These are phyloP conservation scores for Xerocomellus intermedius DNA, from an alignment of 768 basidiomycete species.

Conservation along the genomic window DNA sequence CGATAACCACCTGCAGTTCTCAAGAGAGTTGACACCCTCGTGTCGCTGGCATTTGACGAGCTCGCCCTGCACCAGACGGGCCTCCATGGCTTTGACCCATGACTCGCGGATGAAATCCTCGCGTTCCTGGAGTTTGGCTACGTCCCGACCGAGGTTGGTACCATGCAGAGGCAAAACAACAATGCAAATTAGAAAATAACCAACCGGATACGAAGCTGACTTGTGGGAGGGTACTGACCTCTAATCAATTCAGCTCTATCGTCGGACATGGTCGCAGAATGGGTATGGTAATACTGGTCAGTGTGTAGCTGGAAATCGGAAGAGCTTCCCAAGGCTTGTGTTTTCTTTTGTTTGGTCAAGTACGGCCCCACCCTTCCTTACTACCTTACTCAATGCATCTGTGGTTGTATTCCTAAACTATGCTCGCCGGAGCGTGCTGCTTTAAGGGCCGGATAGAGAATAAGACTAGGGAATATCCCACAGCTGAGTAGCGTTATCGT, in stretches of 20 bases:
- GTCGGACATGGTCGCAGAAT: conserved; percentile 30
- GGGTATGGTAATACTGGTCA: neutral
- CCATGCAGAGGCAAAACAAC: neutral
- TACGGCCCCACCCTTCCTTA: neutral
- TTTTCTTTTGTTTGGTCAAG: conserved; percentile 13
- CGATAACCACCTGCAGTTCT: conserved; percentile 83
- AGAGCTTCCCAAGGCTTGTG: conserved; percentile 3
- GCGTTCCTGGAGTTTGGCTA: conserved; percentile 65
- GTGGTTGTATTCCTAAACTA: neutral
- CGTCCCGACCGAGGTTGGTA: neutral
- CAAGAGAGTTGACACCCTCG: conserved; percentile 91
- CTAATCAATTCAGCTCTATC: conserved; percentile 33
- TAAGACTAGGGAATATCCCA: neutral
- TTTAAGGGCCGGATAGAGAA: too few relatives aligned
- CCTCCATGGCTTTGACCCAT: conserved; percentile 95
- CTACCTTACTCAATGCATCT: neutral
- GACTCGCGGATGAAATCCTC: conserved; percentile 83
- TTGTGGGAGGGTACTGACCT: conserved; percentile 19
- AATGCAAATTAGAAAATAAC: neutral
- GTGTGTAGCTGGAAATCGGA: neutral
- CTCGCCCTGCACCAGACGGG: conserved; percentile 82
- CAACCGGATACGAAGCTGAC: neutral
- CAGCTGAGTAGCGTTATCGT: neutral
- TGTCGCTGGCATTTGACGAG: conserved; percentile 84
- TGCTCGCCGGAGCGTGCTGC: neutral